Evolutionary conservation across 2,329 filamentous ascomycete species (phyloP).

Genomic region (Alternaria tenuissima): DNA sequence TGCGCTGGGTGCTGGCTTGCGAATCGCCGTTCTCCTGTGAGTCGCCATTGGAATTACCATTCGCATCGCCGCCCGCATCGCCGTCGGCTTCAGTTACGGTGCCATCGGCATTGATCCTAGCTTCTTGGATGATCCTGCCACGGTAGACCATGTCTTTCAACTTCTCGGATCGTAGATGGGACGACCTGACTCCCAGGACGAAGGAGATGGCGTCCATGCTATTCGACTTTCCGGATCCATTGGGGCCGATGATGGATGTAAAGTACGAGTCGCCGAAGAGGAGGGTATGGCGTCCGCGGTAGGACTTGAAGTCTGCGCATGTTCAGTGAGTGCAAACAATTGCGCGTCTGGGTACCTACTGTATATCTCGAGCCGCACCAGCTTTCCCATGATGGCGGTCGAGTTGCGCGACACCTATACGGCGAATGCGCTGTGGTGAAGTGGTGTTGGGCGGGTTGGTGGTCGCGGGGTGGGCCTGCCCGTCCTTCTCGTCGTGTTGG

Average conservation of each 20-base stretch:
- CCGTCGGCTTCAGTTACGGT: constrained; percentile 65
- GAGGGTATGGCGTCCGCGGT: constrained; percentile 94
- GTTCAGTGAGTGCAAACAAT: constrained; percentile 21
- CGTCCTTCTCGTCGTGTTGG: constrained; percentile 8
- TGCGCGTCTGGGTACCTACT: constrained; percentile 64
- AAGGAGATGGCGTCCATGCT: constrained; percentile 99
- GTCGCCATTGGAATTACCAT: constrained; percentile 33
- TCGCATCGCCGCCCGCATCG: constrained; percentile 48
- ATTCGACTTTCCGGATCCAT: constrained; percentile 99
- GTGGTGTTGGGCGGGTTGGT: constrained; percentile 8
- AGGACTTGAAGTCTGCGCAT: constrained; percentile 92
- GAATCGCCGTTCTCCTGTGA: constrained; percentile 61
- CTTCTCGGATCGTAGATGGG: constrained; percentile 93
- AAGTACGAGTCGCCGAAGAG: constrained; percentile 98
- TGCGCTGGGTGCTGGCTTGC: constrained; percentile 69
- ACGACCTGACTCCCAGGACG: constrained; percentile 97
- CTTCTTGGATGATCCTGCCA: constrained; percentile 88
- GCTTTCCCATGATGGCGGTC: constrained; percentile 79
- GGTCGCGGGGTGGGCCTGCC: constrained; percentile 13
- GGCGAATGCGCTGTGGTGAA: constrained; percentile 19
- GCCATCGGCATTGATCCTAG: constrained; percentile 90
- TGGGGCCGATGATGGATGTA: constrained; percentile 98
- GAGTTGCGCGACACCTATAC: constrained; percentile 22
- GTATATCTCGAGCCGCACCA: constrained; percentile 92
- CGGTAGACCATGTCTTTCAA: constrained; percentile 96